Evolutionary conservation across 306 rosid species (phyloP).

Genomic region (Heteromeles arbutifolia): DNA sequence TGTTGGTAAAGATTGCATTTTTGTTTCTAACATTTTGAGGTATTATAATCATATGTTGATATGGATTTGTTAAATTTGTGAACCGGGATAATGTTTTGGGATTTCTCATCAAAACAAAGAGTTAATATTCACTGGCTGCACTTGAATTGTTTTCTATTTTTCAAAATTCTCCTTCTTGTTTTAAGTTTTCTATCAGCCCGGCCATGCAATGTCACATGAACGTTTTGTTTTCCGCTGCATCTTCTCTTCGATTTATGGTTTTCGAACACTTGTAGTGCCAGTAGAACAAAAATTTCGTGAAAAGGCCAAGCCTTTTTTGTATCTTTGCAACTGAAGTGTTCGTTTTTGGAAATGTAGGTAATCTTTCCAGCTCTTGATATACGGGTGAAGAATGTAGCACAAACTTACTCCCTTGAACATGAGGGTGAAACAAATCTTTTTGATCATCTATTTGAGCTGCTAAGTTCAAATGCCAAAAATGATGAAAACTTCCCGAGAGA

Average conservation of each 20-base stretch:
- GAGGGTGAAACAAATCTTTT: slow-evolving; percentile 91
- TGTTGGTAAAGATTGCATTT: neutral
- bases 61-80: neutral
- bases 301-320: neutral
- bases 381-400: slow-evolving; percentile 99
- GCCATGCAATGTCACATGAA: neutral
- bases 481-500: slow-evolving; percentile 83
- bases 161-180: neutral
- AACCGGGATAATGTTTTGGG: neutral
- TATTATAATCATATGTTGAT: neutral
- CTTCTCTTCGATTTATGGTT: neutral
- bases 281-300: neutral
- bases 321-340: slow-evolving; percentile 10
- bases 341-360: slow-evolving; percentile 52
- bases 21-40: neutral
- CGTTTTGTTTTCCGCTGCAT: neutral
- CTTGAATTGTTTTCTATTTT: neutral
- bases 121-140: neutral
- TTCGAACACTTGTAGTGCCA: neutral
- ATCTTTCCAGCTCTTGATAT: slow-evolving; percentile 95
- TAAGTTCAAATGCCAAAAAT: slow-evolving; percentile 49
- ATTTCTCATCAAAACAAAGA: neutral
- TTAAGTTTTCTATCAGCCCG: neutral
- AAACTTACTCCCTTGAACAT: slow-evolving; percentile 97
- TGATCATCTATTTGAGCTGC: slow-evolving; percentile 74